Evolutionary conservation across 177 flowering plant species (phyloP).

Genomic region (Tripterygium wilfordii): DNA sequence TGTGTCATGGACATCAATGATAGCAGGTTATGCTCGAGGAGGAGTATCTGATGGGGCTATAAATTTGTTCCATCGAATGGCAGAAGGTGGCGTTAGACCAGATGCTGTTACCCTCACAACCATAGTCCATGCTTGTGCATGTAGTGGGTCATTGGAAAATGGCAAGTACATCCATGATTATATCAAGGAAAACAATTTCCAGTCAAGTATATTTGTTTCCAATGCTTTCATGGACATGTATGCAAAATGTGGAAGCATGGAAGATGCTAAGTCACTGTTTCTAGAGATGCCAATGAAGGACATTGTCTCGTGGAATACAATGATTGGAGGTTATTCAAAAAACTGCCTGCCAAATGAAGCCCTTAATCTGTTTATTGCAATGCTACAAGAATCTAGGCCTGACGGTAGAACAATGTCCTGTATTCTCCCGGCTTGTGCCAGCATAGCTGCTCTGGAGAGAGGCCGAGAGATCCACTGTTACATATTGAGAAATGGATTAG

Average conservation of each 20-base stretch:
- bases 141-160: constrained; percentile 32
- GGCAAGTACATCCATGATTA: constrained; percentile 46
- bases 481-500: constrained; percentile 35
- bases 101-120: constrained; percentile 41
- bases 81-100: constrained; percentile 30
- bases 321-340: constrained; percentile 61
- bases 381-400: constrained; percentile 36
- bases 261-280: constrained; percentile 44
- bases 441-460: constrained; percentile 50
- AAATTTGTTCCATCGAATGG: constrained; percentile 39
- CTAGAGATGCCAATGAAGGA: constrained; percentile 31
- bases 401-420: constrained; percentile 41
- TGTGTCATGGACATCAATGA: constrained; percentile 62
- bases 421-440: constrained; percentile 56
- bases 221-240: constrained; percentile 62
- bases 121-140: constrained; percentile 52
- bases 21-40: constrained; percentile 43
- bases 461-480: constrained; percentile 51
- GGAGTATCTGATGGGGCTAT: constrained; percentile 37
- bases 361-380: constrained; percentile 28
- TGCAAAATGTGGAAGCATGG: constrained; percentile 61
- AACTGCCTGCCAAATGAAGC: constrained; percentile 56
- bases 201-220: constrained; percentile 29
- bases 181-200: constrained; percentile 30
- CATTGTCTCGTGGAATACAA: constrained; percentile 54